Evolutionary conservation across 495 filamentous ascomycete species (phyloP), one percentile per base, ranked within the genome.

Genomic region (Terfezia boudieri): DNA sequence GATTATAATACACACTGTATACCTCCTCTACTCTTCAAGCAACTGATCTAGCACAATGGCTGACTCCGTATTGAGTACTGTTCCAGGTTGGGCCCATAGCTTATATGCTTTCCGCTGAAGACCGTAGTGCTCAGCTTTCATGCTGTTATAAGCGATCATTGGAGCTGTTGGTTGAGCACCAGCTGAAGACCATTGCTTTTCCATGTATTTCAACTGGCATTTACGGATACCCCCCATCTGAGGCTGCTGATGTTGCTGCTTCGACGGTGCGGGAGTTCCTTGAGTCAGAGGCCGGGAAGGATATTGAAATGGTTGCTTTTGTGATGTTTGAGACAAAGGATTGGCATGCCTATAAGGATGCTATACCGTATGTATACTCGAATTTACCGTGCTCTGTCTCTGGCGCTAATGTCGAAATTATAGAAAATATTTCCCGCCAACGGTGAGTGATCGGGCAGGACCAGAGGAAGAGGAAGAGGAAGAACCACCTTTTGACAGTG

Each of bases 181-280:
- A 70, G 0, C 73, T 81, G 59, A 76, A 72, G 61, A 82, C 74
- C 51, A 76, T 98, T 54, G 90, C 86, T 0, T 96, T 98, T 61
- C 74, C 76, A 23, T 80, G 78, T 37, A 68, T 98, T 51, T 90
- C 85, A 60, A 94, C 89, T 9, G 90, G 90, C 1, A 64, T 93
- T 0, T 96, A 93, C 64, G 86, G 86, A 8, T 98, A 92, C 64
- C 89, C 88, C 4, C 82, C 76, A 61, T 56, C 61, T 2, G 71
- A 78, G 36, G 90, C 89, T 12, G 85, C 86, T 1, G 61, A 68
- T 20, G 71, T 76, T 43, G 90, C 84, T 2, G 66, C 82, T 53
- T 68, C 72, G 37, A 78, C 84, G 10, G 81, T 92, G 16, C 77
- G 80, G 51, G 66, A 70, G 35, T 95, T 86, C 61, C 61, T 96